Evolutionary conservation across 2,329 filamentous ascomycete genomes (phyloP).

Genomic region (Fusarium sublunatum): DNA sequence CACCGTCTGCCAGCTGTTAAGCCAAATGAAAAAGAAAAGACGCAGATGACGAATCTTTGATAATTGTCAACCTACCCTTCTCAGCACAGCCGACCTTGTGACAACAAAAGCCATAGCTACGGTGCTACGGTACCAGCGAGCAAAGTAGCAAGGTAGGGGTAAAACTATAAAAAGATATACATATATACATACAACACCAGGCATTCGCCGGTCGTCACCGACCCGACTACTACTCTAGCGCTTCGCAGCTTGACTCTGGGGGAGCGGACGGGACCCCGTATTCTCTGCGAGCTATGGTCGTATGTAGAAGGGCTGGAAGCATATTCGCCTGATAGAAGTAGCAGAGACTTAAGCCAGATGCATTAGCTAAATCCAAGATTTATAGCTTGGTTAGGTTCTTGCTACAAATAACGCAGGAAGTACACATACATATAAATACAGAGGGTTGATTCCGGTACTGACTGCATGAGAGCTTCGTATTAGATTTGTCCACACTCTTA

Average conservation of each 20-base stretch:
- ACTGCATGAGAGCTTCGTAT: constrained; percentile 12
- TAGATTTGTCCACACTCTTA: constrained; percentile 21
- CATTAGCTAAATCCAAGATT: background rate
- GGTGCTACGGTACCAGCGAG: background rate
- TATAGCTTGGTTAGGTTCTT: background rate
- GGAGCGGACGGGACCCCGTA: constrained; percentile 28
- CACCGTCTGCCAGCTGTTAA: background rate
- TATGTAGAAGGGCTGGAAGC: constrained; percentile 2
- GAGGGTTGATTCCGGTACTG: background rate
- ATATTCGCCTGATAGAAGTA: background rate
- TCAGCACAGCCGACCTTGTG: background rate
- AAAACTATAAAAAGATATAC: background rate
- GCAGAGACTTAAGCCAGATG: background rate
- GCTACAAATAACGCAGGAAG: background rate
- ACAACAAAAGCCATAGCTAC: background rate
- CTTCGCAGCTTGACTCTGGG: constrained; percentile 24
- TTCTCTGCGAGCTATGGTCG: constrained; percentile 22
- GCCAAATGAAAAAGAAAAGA: constrained; percentile 4
- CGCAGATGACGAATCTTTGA: constrained; percentile 11
- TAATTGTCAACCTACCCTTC: background rate
- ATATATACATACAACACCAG: constrained; percentile 21
- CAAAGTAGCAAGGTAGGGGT: background rate
- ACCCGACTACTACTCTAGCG: constrained; percentile 26
- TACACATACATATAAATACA: background rate
- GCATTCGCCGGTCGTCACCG: constrained; percentile 30